phyloP scores from a whole-genome alignment of 345 rosid species.

The Pistacia atlantica region DNA sequence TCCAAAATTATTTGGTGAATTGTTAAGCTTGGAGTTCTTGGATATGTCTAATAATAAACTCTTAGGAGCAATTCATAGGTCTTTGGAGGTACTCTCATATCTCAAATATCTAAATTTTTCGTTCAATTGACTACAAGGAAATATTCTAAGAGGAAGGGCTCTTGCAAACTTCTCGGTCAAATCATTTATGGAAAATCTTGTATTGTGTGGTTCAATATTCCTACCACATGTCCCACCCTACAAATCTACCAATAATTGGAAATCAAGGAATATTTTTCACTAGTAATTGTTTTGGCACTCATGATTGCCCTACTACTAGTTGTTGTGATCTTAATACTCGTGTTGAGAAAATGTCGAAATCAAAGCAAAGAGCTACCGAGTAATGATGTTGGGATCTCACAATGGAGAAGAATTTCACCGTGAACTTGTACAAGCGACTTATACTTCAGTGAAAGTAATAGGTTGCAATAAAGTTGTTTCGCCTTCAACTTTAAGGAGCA shows the following conservation, averaged over 20 bases:
- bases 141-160: conserved; percentile 19
- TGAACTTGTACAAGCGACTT: background rate
- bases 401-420: conserved; percentile 2
- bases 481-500: conserved; percentile 4
- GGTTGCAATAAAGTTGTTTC: conserved; percentile 24
- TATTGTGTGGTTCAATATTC: conserved; percentile 15
- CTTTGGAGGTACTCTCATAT: conserved; percentile 19
- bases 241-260: background rate
- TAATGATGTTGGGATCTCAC: background rate
- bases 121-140: conserved; percentile 28
- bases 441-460: too few relatives aligned
- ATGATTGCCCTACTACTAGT: background rate
- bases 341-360: background rate
- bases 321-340: background rate
- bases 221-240: conserved; percentile 13
- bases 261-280: background rate
- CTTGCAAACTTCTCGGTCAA: conserved; percentile 22
- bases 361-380: background rate
- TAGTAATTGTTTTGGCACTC: background rate
- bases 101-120: conserved; percentile 22
- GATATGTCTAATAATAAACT: conserved; percentile 26
- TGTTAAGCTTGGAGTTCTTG: conserved; percentile 23
- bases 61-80: conserved; percentile 25
- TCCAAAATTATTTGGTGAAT: conserved; percentile 21
- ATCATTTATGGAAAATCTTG: conserved; percentile 20